Evolutionary conservation across 495 filamentous ascomycete genomes (phyloP).

Genomic region (Poronia punctata): DNA sequence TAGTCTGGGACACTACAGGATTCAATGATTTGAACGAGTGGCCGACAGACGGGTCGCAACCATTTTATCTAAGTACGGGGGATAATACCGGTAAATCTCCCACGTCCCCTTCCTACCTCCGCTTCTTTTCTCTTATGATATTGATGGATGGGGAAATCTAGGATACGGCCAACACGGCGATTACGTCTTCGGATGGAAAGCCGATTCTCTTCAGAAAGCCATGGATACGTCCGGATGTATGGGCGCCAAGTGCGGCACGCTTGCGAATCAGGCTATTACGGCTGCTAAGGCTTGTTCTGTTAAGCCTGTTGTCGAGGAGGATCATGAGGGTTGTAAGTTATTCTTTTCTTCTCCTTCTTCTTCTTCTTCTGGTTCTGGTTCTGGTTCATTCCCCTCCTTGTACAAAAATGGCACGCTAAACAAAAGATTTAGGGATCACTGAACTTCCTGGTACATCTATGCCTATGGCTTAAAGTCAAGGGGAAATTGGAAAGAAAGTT

Average conservation of each 20-base stretch:
- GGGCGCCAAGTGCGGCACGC: constrained; percentile 30
- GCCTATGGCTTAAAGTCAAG: constrained; percentile 4
- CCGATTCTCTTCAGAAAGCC: constrained; percentile 37
- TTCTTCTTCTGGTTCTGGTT: neutral
- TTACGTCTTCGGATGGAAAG: constrained; percentile 47
- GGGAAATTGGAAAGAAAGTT: too few relatives aligned
- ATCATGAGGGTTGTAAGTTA: constrained; percentile 25
- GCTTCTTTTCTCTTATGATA: too few relatives aligned
- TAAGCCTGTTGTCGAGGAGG: constrained; percentile 17
- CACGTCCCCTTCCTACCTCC: neutral
- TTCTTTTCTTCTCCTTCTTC: neutral
- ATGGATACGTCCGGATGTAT: constrained; percentile 43
- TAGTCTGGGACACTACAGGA: constrained; percentile 43
- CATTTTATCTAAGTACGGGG: constrained; percentile 41
- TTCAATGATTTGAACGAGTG: constrained; percentile 40
- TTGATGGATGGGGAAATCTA: too few relatives aligned
- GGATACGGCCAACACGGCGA: constrained; percentile 42
- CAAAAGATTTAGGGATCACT: constrained; percentile 1
- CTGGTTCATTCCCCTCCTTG: too few relatives aligned
- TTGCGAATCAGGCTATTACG: constrained; percentile 31
- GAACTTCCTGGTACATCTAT: constrained; percentile 4
- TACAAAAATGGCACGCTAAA: too few relatives aligned
- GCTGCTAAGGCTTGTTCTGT: constrained; percentile 21
- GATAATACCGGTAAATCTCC: constrained; percentile 23
- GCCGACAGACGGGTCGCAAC: constrained; percentile 41